A percentile compares a stretch with the other conserved stretches of the same genome.
These are phyloP conservation scores for Ceratopteris richardii DNA, from an alignment of 75 land plant species.

Conservation along the genomic window DNA sequence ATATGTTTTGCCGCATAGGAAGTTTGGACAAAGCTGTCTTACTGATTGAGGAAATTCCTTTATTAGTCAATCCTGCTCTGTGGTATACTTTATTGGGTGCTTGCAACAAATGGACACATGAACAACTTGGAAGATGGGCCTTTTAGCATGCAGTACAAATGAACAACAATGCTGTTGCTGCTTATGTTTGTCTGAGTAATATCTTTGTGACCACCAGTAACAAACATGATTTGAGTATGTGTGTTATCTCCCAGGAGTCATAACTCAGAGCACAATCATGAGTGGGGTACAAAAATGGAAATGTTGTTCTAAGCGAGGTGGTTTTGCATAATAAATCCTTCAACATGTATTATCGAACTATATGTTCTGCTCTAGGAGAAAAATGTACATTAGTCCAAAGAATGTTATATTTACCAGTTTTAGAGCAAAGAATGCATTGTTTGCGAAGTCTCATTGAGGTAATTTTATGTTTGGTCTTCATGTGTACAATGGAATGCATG, in stretches of 20 bases:
- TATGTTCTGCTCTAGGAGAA: not conserved
- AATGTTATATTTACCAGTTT: no score
- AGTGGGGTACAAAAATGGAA: no score
- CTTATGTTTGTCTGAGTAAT: not conserved
- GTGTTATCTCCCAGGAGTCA: no score
- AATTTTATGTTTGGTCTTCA: no score
- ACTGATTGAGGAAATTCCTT: slow-evolving; percentile 22
- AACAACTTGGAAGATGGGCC: slow-evolving; percentile 7
- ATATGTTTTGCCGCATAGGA: slow-evolving; percentile 17
- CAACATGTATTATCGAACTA: not conserved
- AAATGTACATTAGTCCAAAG: no score
- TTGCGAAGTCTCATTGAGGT: no score
- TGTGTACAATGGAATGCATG: no score
- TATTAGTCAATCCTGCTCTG: slow-evolving; percentile 6
- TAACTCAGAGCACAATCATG: no score
- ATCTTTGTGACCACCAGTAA: not conserved
- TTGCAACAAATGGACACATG: slow-evolving; percentile 13
- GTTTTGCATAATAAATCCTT: not conserved
- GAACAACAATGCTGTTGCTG: not conserved
- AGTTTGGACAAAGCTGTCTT: slow-evolving; percentile 13
- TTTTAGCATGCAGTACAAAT: not conserved
- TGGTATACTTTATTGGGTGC: slow-evolving; percentile 23
- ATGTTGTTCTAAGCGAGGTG: no score
- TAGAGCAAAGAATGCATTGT: no score
- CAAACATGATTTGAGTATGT: no score